phyloP scores from a whole-genome alignment of 768 basidiomycete species.

The Coprinellus aureogranulatus region DNA sequence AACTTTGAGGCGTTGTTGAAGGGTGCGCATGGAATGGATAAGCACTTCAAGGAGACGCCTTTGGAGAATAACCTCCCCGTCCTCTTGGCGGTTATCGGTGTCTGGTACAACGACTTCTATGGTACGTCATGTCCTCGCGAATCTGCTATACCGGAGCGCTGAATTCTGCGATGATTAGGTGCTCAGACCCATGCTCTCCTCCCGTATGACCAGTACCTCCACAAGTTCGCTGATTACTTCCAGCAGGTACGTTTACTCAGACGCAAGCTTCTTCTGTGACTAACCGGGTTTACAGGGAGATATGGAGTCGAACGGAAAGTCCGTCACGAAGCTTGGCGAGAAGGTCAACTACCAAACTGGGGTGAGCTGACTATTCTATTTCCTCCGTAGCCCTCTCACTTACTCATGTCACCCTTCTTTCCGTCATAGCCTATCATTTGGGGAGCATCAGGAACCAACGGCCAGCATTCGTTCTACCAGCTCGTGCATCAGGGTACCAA shows the following conservation, averaged over 20 bases:
- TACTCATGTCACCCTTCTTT: background rate
- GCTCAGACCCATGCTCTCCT: slow-evolving; percentile 93
- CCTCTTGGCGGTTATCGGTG: slow-evolving; percentile 80
- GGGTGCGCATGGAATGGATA: slow-evolving; percentile 97
- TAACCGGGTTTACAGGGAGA: slow-evolving; percentile 57
- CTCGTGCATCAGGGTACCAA: slow-evolving; percentile 94
- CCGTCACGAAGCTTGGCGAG: slow-evolving; percentile 88
- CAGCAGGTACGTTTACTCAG: slow-evolving; percentile 61
- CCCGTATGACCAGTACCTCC: slow-evolving; percentile 98
- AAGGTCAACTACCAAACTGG: slow-evolving; percentile 96
- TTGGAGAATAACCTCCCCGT: slow-evolving; percentile 92
- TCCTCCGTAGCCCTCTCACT: background rate
- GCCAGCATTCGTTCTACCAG: slow-evolving; percentile 99
- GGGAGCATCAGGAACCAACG: slow-evolving; percentile 98
- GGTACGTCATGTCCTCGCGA: slow-evolving; percentile 33
- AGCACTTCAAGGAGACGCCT: slow-evolving; percentile 88
- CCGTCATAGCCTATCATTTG: slow-evolving; percentile 95
- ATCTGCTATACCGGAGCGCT: slow-evolving; percentile 1
- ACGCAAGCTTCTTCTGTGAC: background rate
- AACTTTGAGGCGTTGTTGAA: slow-evolving; percentile 87
- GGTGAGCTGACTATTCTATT: slow-evolving; percentile 25
- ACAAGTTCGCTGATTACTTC: slow-evolving; percentile 99
- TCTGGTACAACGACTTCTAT: slow-evolving; percentile 99
- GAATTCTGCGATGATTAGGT: slow-evolving; percentile 42
- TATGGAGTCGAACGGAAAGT: slow-evolving; percentile 99